Percentiles rank a stretch among this genome's conserved stretches.
These are phyloP conservation scores for Raffaelea albimanens DNA, from an alignment of 2,329 filamentous ascomycete species.

Conservation along the genomic window DNA sequence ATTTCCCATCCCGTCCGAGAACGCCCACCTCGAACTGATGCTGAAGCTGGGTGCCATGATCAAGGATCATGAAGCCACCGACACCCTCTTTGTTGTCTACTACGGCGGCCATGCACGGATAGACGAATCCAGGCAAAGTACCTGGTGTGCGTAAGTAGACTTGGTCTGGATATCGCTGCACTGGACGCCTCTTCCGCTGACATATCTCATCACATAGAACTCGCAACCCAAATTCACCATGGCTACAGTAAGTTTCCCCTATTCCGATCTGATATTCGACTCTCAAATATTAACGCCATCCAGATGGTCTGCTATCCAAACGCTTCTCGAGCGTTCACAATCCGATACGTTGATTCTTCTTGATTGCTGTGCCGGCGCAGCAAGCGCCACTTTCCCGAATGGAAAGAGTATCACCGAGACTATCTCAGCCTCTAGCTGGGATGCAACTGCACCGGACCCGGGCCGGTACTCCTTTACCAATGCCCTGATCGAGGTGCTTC, in stretches of 20 bases:
- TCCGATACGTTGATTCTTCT: conserved; percentile 50
- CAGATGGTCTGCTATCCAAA: conserved; percentile 52
- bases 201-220: conserved; percentile 26
- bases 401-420: conserved; percentile 52
- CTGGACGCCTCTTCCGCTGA: no score
- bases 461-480: conserved; percentile 52
- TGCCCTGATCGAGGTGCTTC: conserved; percentile 47
- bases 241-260: conserved; percentile 37
- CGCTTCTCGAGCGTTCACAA: conserved; percentile 44
- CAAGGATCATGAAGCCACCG: conserved; percentile 41
- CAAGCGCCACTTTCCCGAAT: conserved; percentile 48
- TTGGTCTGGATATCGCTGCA: no score
- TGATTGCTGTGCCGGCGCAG: conserved; percentile 51
- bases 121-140: conserved; percentile 49
- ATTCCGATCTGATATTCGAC: neutral
- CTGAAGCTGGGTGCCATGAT: conserved; percentile 46
- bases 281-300: neutral
- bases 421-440: conserved; percentile 53
- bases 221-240: conserved; percentile 41
- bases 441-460: conserved; percentile 50
- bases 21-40: conserved; percentile 49
- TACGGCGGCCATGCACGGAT: conserved; percentile 52
- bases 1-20: conserved; percentile 48
- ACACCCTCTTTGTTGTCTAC: conserved; percentile 49
- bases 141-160: conserved; percentile 44